These are phyloP conservation scores for Suhomyces yuchorum DNA, from an alignment of 1,139 yeast genomes.

Conservation along the genomic window DNA sequence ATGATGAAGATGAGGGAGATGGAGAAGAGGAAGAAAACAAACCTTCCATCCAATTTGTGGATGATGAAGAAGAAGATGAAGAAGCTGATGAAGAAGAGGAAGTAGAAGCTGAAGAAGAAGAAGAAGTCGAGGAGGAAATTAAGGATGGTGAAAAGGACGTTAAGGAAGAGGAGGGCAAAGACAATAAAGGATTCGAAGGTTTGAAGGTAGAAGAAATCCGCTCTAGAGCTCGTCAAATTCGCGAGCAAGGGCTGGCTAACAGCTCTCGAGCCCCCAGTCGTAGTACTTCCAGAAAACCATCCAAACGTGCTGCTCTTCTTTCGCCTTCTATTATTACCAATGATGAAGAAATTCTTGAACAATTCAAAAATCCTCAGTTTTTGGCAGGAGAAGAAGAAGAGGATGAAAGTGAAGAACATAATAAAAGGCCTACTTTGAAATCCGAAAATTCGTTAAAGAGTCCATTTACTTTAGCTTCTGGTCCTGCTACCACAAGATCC, in stretches of 20 bases:
- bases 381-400: conserved; percentile 34
- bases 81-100: conserved; percentile 17
- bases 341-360: conserved; percentile 41
- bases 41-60: conserved; percentile 37
- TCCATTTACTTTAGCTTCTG: conserved; percentile 8
- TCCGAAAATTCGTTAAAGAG: neutral
- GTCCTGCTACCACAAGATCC: conserved; percentile 12
- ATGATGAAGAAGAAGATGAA: conserved; percentile 18
- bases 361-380: conserved; percentile 40
- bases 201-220: neutral
- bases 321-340: conserved; percentile 43
- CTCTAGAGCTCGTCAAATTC: neutral
- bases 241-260: neutral
- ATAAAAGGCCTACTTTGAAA: neutral
- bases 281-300: conserved; percentile 5
- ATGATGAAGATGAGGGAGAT: conserved; percentile 46
- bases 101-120: conserved; percentile 19
- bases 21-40: conserved; percentile 20
- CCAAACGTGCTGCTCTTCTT: conserved; percentile 8
- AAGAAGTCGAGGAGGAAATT: conserved; percentile 14
- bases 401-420: conserved; percentile 7
- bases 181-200: neutral
- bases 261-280: conserved; percentile 3
- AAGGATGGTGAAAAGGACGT: neutral
- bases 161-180: neutral